Base-by-base conservation (phyloP, 2,329 filamentous ascomycete species). In the Pseudocercospora ulei region DNA sequence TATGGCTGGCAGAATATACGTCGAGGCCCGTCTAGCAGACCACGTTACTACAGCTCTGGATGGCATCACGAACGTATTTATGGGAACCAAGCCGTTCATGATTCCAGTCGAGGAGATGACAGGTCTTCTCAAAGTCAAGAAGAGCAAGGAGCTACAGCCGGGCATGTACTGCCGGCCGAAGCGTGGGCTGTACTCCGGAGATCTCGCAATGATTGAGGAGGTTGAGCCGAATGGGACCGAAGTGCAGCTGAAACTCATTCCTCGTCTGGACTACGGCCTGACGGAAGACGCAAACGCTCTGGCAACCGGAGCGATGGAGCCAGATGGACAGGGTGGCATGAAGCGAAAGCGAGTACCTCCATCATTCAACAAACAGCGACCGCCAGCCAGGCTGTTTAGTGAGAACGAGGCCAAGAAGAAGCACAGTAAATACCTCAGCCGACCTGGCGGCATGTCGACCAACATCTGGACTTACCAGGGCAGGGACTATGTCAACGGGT, bases 31-130 rank as follows among this genome's bases (percentile, higher is more conserved):
- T 51, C 76, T 83, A 46, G 82, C 90, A 59, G 82, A 82, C 29
- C 86, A 95, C 62, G 84, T 96, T 50, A 68, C 87, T 55, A 71
- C 78, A 36, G 83, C 85, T 5, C 69, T 94, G 26, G 83, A 94
- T 46, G 82, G 80, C 26, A 75, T 98, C 56, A 75, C 84, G 45
- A 86, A 94, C 56, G 82, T 93, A 23, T 98, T 95, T 60, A 83
- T 88, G 38, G 78, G 85, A 40, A 81, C 76, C 17, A 90, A 86
- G 62, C 80, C 90, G 65, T 75, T 87, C 28, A 69, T 96, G 35
- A 85, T 98, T 26, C 84, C 90, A 33, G 86, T 96, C 55, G 93
- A 93, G 61, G 90, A 98, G 63, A 94, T 95, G 79, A 88, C 90
- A 1, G 90, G 96, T 62, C 73, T 98, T n/a, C 71, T 98, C 11